Percentiles rank a stretch among this genome's conserved stretches.
Evolutionary conservation across 1,139 yeast species (phyloP).

Genomic region (Debaryomyces coudertii): DNA sequence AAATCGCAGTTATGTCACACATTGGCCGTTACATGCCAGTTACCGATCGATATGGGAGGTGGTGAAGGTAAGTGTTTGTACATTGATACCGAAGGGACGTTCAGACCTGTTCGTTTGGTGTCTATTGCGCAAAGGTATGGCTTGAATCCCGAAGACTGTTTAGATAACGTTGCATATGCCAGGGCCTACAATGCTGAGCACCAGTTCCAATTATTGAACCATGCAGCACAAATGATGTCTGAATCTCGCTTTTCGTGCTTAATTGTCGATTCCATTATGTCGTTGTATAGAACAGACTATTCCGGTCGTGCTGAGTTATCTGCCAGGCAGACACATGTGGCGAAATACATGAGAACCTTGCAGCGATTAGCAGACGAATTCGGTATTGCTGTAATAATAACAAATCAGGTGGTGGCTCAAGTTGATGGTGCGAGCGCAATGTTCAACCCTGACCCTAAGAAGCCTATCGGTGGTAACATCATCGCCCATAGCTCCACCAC

Average conservation of each 20-base stretch:
- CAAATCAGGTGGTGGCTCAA: constrained; percentile 97
- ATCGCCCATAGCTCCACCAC: constrained; percentile 98
- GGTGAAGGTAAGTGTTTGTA: constrained; percentile 98
- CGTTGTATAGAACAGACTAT: constrained; percentile 91
- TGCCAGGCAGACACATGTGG: constrained; percentile 93
- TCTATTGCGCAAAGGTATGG: constrained; percentile 93
- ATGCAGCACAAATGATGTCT: constrained; percentile 97
- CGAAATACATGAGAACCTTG: constrained; percentile 86
- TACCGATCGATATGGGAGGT: constrained; percentile 97
- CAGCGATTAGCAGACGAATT: constrained; percentile 96
- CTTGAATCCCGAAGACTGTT: constrained; percentile 88
- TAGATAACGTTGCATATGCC: constrained; percentile 96
- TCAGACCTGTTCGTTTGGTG: constrained; percentile 86
- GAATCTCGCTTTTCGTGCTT: constrained; percentile 80
- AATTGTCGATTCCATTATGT: constrained; percentile 96
- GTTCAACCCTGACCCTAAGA: constrained; percentile 97
- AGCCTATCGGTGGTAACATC: constrained; percentile 98
- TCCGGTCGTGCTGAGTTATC: constrained; percentile 96
- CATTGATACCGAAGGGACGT: constrained; percentile 97
- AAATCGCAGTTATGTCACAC: constrained; percentile 97
- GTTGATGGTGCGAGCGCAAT: constrained; percentile 87
- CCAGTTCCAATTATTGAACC: constrained; percentile 80
- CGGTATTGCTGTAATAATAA: constrained; percentile 97
- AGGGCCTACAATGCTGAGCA: constrained; percentile 98
- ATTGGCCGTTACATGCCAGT: constrained; percentile 92